phyloP scores from a whole-genome alignment of 2,329 filamentous ascomycete species.

The Aspergillus hiratsukae region DNA sequence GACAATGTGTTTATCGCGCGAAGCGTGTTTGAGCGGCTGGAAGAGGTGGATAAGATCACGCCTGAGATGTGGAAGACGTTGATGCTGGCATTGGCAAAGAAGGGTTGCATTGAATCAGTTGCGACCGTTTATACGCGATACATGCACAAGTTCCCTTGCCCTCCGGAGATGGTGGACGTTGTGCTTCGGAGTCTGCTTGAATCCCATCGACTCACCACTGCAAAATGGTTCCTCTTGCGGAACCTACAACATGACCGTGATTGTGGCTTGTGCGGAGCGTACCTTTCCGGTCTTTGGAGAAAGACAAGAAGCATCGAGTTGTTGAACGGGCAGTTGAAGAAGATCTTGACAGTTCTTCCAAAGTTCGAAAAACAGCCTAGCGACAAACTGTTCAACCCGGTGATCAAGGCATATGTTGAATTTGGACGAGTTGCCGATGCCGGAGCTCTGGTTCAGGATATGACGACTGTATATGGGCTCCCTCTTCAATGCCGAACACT shows the following conservation, averaged over 20 bases:
- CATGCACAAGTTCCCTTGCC: constrained; percentile 24
- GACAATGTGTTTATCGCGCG: constrained; percentile 38
- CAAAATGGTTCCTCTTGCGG: constrained; percentile 33
- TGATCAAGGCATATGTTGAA: constrained; percentile 38
- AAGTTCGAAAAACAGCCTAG: constrained; percentile 29
- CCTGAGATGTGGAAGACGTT: constrained; percentile 34
- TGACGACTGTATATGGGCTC: constrained; percentile 28
- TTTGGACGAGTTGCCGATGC: constrained; percentile 33
- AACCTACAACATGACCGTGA: constrained; percentile 29
- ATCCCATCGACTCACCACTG: constrained; percentile 32
- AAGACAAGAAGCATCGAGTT: constrained; percentile 36
- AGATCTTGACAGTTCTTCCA: constrained; percentile 23
- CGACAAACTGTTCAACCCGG: constrained; percentile 37
- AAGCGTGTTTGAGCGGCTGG: constrained; percentile 32
- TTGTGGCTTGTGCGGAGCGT: constrained; percentile 34
- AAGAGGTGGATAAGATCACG: constrained; percentile 28
- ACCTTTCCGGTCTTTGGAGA: constrained; percentile 36
- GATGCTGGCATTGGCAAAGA: constrained; percentile 32
- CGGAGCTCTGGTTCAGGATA: constrained; percentile 32
- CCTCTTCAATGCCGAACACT: constrained; percentile 31
- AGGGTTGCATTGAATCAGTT: constrained; percentile 34
- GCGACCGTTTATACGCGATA: constrained; percentile 29
- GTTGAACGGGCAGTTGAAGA: constrained; percentile 31
- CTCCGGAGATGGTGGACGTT: constrained; percentile 29
- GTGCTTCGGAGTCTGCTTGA: constrained; percentile 36